These are phyloP conservation scores for Scedosporium apiospermum DNA, from an alignment of 2,329 filamentous ascomycete species.

Conservation along the genomic window DNA sequence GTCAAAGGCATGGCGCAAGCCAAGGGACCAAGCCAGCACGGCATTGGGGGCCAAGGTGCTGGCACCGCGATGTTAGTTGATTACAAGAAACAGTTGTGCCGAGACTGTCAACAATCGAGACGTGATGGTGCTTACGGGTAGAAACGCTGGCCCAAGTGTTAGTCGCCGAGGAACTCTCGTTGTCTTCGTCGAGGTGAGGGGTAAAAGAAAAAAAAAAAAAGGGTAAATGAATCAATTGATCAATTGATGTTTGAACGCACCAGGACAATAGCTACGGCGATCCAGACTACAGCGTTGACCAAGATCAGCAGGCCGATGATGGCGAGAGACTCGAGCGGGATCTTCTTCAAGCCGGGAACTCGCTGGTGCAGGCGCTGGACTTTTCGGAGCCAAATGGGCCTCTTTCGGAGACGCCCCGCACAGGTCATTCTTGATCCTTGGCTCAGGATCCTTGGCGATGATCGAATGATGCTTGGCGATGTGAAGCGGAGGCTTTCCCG, in stretches of 20 bases:
- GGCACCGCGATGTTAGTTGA: background rate
- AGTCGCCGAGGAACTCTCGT: background rate
- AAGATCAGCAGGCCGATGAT: background rate
- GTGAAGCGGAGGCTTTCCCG: too few relatives aligned
- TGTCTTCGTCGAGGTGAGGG: background rate
- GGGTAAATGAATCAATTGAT: background rate
- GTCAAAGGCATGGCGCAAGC: slow-evolving; percentile 85
- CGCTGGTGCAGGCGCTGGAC: background rate
- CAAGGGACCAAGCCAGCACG: slow-evolving; percentile 77
- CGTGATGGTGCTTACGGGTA: background rate
- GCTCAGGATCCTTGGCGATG: background rate
- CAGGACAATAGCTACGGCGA: background rate
- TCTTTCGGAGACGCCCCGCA: background rate
- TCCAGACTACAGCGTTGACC: background rate
- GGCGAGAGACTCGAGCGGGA: background rate
- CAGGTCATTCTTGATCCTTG: background rate
- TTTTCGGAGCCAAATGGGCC: background rate
- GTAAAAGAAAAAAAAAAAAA: background rate
- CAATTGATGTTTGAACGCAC: background rate
- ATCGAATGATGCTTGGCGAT: too few relatives aligned
- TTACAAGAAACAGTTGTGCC: background rate
- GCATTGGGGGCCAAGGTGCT: slow-evolving; percentile 47
- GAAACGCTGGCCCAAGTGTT: background rate
- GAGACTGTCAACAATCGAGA: background rate
- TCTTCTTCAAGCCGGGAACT: background rate